Evolutionary conservation across 129 eudicot species (phyloP).

Genomic region (Smallanthus sonchifolius): DNA sequence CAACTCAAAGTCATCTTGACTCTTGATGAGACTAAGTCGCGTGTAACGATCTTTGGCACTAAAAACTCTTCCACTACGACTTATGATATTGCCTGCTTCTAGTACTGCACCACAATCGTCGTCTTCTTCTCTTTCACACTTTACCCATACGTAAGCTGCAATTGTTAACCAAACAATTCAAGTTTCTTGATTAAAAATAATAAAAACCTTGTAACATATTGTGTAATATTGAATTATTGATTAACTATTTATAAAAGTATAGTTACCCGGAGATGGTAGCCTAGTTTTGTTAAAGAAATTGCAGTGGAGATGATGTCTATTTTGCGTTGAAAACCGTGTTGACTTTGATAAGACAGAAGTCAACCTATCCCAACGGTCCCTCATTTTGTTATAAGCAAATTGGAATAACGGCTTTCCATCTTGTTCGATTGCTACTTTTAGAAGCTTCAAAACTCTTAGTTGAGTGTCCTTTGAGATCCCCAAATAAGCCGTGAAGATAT

Average conservation of each 20-base stretch:
- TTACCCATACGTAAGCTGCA: conserved; percentile 59
- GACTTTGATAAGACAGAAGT: conserved; percentile 36
- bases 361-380: conserved; percentile 48
- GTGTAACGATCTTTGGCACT: conserved; percentile 33
- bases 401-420: conserved; percentile 41
- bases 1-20: conserved; percentile 49
- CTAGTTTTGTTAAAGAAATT: conserved; percentile 44
- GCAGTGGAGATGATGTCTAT: conserved; percentile 51
- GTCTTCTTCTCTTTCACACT: conserved; percentile 47
- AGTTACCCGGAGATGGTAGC: conserved; percentile 68
- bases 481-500: conserved; percentile 24
- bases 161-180: neutral
- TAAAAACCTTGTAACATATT: no score
- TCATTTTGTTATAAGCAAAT: conserved; percentile 48
- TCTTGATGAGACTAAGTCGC: conserved; percentile 49
- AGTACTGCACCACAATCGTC: conserved; percentile 36
- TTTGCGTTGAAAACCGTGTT: conserved; percentile 53
- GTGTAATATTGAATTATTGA: no score
- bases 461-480: conserved; percentile 68
- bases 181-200: no score
- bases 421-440: conserved; percentile 43
- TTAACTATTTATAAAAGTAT: neutral
- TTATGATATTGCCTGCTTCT: conserved; percentile 23
- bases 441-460: conserved; percentile 57
- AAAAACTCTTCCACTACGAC: conserved; percentile 32